phyloP scores from a whole-genome alignment of 2,329 filamentous ascomycete species.

The Oidium heveae region DNA sequence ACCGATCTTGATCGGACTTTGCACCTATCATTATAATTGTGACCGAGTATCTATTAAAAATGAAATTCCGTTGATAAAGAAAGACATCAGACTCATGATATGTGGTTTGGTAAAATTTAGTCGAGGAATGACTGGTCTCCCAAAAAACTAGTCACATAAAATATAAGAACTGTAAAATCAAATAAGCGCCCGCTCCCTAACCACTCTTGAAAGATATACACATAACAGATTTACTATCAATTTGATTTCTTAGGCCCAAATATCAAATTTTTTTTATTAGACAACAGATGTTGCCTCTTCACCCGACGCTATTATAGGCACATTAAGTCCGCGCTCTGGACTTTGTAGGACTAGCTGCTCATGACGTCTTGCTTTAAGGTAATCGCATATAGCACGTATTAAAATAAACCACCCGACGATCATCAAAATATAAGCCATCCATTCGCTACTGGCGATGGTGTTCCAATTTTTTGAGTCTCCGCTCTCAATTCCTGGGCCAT shows the following conservation, averaged over 20 bases:
- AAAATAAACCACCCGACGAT: slow-evolving; percentile 95
- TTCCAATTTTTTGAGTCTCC: slow-evolving; percentile 20
- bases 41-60: no score
- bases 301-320: slow-evolving; percentile 68
- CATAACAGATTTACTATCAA: not conserved
- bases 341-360: slow-evolving; percentile 85
- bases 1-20: no score
- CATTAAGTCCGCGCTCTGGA: slow-evolving; percentile 62
- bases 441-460: slow-evolving; percentile 52
- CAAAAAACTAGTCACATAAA: no score
- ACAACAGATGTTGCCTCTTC: slow-evolving; percentile 59
- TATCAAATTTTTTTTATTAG: slow-evolving; percentile 17
- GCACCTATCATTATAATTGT: no score
- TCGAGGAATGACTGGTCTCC: no score
- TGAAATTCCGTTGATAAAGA: no score
- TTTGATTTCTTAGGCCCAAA: not conserved
- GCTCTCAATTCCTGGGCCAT: slow-evolving; percentile 15
- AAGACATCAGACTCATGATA: no score
- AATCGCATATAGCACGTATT: slow-evolving; percentile 82
- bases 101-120: no score
- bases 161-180: no score
- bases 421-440: slow-evolving; percentile 83
- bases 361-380: slow-evolving; percentile 63
- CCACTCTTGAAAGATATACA: not conserved
- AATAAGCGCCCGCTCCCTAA: slow-evolving; percentile 2